Evolutionary conservation across 176 grass and related monocot species (phyloP).

Genomic region (Secale cereale): DNA sequence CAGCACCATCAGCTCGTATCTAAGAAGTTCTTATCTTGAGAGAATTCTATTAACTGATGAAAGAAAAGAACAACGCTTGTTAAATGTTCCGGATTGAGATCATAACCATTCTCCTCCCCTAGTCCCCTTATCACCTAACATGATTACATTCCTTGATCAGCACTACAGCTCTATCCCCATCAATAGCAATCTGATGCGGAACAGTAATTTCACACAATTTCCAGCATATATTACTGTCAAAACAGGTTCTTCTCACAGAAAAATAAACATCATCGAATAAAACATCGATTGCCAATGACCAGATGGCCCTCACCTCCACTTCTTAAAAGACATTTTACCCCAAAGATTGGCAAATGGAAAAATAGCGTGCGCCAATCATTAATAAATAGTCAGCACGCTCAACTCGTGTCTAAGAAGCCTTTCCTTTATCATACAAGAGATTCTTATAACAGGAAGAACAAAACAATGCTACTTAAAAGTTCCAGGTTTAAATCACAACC

Average conservation of each 20-base stretch:
- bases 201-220: neutral
- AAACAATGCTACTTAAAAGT: neutral
- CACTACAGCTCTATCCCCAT: neutral
- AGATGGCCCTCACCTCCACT: neutral
- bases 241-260: neutral
- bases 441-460: neutral
- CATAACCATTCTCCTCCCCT: neutral
- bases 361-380: neutral
- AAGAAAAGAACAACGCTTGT: neutral
- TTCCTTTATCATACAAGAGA: neutral
- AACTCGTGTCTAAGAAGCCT: neutral
- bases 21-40: neutral
- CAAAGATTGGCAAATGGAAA: neutral
- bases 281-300: neutral
- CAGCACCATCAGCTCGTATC: neutral
- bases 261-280: neutral
- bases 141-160: neutral
- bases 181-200: neutral
- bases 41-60: neutral
- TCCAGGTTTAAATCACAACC: neutral
- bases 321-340: neutral
- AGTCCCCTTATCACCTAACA: neutral
- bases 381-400: neutral
- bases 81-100: neutral
- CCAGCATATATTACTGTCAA: neutral